Conservation (phyloP, 306 rosid species). For the Sesbania bispinosa region DNA sequence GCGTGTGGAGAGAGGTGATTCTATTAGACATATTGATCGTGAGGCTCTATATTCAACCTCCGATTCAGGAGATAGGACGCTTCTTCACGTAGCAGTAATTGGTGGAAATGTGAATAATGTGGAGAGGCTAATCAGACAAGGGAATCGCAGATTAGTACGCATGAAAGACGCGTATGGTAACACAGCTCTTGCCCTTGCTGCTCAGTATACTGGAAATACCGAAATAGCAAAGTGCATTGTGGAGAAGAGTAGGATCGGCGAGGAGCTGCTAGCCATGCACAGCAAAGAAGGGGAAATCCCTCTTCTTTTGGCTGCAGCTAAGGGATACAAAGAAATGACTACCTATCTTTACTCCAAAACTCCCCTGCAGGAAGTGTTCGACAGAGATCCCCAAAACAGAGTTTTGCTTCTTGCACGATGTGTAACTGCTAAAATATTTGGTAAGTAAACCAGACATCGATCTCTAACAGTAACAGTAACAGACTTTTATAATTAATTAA, state of each 20-base stretch:
- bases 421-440: conserved; percentile 15
- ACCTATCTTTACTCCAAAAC: not conserved
- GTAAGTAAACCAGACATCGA: no score
- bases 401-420: not conserved
- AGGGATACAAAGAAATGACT: conserved; percentile 13
- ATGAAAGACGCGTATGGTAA: not conserved
- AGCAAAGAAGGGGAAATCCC: not conserved
- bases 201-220: not conserved
- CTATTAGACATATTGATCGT: not conserved
- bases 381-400: no score
- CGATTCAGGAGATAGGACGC: not conserved
- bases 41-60: not conserved
- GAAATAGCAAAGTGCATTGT: not conserved
- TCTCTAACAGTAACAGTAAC: no score
- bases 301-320: not conserved
- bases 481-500: not conserved
- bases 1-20: not conserved
- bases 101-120: not conserved
- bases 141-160: not conserved
- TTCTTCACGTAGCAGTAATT: conserved; percentile 21
- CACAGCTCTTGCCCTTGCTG: conserved; percentile 20
- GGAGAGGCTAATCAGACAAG: not conserved
- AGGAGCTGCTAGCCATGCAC: not conserved
- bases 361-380: accelerated
- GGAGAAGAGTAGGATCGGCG: not conserved